Percentiles rank a stretch among this genome's conserved stretches.
Conservation (phyloP, 345 rosid species). For the Rhodamnia argentea region DNA sequence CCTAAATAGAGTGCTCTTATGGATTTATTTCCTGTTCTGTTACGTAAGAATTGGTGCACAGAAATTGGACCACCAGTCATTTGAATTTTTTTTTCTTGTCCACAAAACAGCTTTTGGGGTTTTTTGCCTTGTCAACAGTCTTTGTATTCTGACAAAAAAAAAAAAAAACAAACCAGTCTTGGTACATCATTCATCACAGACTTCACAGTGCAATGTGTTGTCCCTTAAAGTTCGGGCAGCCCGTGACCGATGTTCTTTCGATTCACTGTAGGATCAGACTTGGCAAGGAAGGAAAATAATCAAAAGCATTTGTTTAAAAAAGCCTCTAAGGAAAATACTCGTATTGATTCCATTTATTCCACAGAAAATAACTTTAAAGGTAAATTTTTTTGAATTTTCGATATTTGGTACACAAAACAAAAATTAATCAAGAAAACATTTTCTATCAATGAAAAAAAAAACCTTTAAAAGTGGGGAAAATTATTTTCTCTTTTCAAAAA, state of each 20-base stretch:
- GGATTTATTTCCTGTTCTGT: neutral
- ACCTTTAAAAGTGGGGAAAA: no score
- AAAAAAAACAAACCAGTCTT: no score
- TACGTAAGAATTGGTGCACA: neutral
- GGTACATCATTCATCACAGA: no score
- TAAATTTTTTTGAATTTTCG: no score
- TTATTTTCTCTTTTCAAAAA: no score
- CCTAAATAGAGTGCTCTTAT: neutral
- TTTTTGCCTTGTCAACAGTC: neutral
- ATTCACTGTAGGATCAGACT: neutral
- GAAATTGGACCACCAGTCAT: neutral
- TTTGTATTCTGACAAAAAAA: neutral
- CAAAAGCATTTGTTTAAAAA: neutral
- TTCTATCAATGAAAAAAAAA: no score
- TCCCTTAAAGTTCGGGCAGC: neutral
- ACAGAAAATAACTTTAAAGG: no score
- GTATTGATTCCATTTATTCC: no score
- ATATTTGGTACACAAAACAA: no score
- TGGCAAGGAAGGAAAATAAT: neutral
- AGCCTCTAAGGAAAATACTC: neutral
- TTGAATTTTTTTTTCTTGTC: neutral
- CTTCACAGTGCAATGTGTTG: neutral
- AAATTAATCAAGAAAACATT: no score
- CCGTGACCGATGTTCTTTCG: neutral
- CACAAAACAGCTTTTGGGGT: neutral